Evolutionary conservation across 495 filamentous ascomycete genomes (phyloP).

Genomic region (Glarea lozoyensis): DNA sequence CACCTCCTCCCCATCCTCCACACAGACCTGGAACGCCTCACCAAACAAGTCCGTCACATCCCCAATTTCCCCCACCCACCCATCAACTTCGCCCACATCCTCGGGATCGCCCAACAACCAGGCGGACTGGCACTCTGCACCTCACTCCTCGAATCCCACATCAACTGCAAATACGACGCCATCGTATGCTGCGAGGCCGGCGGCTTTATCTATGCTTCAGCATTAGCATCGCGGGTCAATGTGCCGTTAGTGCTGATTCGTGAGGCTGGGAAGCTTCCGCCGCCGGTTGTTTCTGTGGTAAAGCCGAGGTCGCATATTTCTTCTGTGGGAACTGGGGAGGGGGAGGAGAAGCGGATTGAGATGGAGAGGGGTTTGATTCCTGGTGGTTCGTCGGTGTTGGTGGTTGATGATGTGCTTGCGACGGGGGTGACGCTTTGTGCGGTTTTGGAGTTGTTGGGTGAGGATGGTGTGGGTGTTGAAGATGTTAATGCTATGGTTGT

Average conservation of each 20-base stretch:
- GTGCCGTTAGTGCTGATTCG: conserved; percentile 46
- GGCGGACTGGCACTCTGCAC: conserved; percentile 46
- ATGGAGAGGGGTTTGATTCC: conserved; percentile 39
- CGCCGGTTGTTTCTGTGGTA: conserved; percentile 42
- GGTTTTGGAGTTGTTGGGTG: conserved; percentile 40
- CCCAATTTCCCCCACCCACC: conserved; percentile 42
- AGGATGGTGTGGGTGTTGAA: conserved; percentile 34
- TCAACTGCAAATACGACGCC: conserved; percentile 31
- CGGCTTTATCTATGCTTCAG: conserved; percentile 49
- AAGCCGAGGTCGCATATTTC: conserved; percentile 51
- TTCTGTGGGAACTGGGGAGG: conserved; percentile 26
- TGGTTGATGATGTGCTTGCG: conserved; percentile 58
- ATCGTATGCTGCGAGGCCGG: conserved; percentile 49
- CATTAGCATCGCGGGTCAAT: conserved; percentile 36
- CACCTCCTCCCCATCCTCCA: conserved; percentile 42
- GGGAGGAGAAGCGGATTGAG: conserved; percentile 38
- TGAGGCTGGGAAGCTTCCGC: conserved; percentile 50
- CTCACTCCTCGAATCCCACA: conserved; percentile 39
- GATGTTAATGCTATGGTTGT: conserved; percentile 46
- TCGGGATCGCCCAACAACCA: conserved; percentile 46
- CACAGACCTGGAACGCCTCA: conserved; percentile 39
- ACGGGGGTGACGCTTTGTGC: conserved; percentile 52
- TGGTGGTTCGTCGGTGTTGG: conserved; percentile 38
- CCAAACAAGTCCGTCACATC: conserved; percentile 40
- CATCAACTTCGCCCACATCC: conserved; percentile 50